phyloP scores from a whole-genome alignment of 1,139 yeast species.

The Yamadazyma triangularis region DNA sequence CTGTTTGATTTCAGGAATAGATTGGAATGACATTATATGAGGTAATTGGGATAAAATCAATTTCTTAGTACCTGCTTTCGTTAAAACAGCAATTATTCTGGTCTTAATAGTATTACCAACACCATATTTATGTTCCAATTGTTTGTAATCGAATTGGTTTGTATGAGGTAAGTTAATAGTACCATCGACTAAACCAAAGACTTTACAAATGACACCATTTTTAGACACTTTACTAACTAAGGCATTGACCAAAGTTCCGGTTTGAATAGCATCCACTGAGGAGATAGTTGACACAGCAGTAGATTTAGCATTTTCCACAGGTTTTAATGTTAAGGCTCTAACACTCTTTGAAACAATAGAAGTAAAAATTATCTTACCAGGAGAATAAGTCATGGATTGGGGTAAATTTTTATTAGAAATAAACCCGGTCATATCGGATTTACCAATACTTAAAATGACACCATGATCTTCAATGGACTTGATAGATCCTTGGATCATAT shows the following conservation, averaged over 20 bases:
- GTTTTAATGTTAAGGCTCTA: conserved; percentile 62
- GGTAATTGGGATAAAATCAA: conserved; percentile 64
- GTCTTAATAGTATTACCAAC: conserved; percentile 66
- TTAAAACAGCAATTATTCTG: conserved; percentile 61
- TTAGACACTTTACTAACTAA: conserved; percentile 54
- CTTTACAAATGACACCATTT: conserved; percentile 63
- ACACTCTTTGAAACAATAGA: conserved; percentile 41
- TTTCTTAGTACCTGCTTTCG: conserved; percentile 54
- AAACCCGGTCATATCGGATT: conserved; percentile 57
- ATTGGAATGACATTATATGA: conserved; percentile 36
- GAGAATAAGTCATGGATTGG: conserved; percentile 16
- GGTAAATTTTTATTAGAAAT: conserved; percentile 63
- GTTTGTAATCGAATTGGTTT: conserved; percentile 42
- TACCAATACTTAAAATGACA: conserved; percentile 68
- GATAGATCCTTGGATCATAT: conserved; percentile 70
- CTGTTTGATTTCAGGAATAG: conserved; percentile 8
- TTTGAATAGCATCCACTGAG: conserved; percentile 73
- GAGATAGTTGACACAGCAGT: conserved; percentile 56
- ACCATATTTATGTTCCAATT: conserved; percentile 57
- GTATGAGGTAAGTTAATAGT: conserved; percentile 67
- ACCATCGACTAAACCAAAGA: conserved; percentile 72
- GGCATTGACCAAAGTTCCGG: conserved; percentile 81
- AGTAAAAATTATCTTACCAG: conserved; percentile 50
- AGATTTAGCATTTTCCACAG: conserved; percentile 18
- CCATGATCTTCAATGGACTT: conserved; percentile 91